Evolutionary conservation across 2,329 filamentous ascomycete genomes (phyloP).

Genomic region (Verticillium tricorpus): DNA sequence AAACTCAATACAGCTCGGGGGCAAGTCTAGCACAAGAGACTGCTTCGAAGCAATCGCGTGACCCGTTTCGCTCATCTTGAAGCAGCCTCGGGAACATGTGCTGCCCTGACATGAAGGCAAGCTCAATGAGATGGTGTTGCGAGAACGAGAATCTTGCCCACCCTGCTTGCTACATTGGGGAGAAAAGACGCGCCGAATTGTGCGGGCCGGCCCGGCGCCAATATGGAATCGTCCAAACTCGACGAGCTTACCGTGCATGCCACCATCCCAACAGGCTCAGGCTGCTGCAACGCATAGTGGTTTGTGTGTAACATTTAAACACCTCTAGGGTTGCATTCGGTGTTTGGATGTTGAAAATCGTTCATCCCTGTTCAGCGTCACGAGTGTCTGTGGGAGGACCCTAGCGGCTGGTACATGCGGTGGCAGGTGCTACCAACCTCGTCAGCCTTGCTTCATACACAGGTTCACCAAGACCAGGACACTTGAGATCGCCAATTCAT

Average conservation of each 20-base stretch:
- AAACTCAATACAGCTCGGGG: slow-evolving; percentile 76
- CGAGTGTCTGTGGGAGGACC: background rate
- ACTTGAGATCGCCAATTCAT: background rate
- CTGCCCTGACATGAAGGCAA: background rate
- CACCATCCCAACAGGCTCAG: background rate
- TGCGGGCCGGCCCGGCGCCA: background rate
- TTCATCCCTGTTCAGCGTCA: background rate
- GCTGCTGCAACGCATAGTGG: background rate
- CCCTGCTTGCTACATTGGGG: background rate
- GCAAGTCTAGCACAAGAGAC: slow-evolving; percentile 56
- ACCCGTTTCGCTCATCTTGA: background rate
- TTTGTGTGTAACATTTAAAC: background rate
- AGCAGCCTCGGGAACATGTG: background rate
- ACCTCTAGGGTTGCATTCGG: background rate
- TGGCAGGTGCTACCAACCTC: background rate
- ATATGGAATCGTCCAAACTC: background rate
- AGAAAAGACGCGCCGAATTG: background rate
- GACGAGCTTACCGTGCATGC: background rate
- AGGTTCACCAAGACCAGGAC: background rate
- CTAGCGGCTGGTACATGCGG: background rate
- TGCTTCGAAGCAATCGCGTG: slow-evolving; percentile 34
- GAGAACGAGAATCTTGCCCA: background rate
- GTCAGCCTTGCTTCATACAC: background rate
- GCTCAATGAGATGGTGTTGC: background rate
- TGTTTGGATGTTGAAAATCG: background rate